phyloP scores from a whole-genome alignment of 116 monocot genomes.

The Papilionanthe hybrid region DNA sequence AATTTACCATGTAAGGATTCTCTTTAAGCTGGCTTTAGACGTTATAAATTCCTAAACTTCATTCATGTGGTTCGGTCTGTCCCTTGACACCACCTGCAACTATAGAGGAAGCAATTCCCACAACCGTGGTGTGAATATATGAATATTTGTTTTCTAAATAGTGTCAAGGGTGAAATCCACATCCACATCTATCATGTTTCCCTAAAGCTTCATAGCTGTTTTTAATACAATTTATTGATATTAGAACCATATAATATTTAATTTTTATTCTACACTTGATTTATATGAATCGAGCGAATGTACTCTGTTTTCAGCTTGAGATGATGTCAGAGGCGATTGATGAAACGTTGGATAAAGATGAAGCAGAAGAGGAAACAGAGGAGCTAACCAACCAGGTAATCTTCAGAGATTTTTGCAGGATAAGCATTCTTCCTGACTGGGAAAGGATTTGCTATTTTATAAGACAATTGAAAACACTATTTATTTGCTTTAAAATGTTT shows the following conservation, averaged over 20 bases:
- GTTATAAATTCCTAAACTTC: too few relatives aligned
- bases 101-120: too few relatives aligned
- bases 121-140: too few relatives aligned
- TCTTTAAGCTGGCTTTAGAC: too few relatives aligned
- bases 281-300: neutral
- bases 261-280: neutral
- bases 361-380: slow-evolving; percentile 83
- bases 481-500: neutral
- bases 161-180: too few relatives aligned
- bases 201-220: neutral
- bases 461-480: neutral
- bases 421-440: neutral
- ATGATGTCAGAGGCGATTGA: slow-evolving; percentile 93
- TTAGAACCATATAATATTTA: neutral
- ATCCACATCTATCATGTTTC: neutral
- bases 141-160: too few relatives aligned
- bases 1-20: too few relatives aligned
- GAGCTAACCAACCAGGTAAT: slow-evolving; percentile 80
- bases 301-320: slow-evolving; percentile 55
- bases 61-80: too few relatives aligned
- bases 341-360: slow-evolving; percentile 67
- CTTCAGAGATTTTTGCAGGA: neutral
- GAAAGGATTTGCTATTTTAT: neutral
- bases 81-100: too few relatives aligned
- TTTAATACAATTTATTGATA: neutral